Evolutionary conservation across 1,284 basidiomycete genomes (phyloP).

Genomic region (Amylostereum areolatum): DNA sequence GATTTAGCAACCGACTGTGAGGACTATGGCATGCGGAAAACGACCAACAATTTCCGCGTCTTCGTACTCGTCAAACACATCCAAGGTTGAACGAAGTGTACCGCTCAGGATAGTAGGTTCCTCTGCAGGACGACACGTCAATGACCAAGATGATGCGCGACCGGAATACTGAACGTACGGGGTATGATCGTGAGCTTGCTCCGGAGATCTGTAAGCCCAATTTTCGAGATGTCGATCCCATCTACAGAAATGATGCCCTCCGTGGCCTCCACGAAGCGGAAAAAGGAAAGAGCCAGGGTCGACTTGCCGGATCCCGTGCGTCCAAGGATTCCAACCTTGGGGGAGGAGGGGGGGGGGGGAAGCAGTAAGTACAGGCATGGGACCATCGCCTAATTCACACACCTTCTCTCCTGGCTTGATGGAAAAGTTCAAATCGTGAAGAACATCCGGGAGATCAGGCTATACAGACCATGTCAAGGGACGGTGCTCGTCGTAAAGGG

Average conservation of each 20-base stretch:
- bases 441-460: constrained; percentile 81
- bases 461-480: constrained; percentile 20
- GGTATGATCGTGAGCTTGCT: constrained; percentile 89
- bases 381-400: background rate
- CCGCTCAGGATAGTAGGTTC: constrained; percentile 89
- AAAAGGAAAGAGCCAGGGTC: constrained; percentile 89
- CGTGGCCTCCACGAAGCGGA: constrained; percentile 90
- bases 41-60: constrained; percentile 75
- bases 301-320: constrained; percentile 88
- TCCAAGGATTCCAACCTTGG: constrained; percentile 87
- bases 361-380: background rate
- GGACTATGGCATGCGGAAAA: background rate
- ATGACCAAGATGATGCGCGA: background rate
- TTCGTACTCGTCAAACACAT: constrained; percentile 86
- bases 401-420: constrained; percentile 74
- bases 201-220: constrained; percentile 87
- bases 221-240: constrained; percentile 77
- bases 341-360: constrained; percentile 21
- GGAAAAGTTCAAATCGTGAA: constrained; percentile 79
- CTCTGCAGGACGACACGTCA: constrained; percentile 38
- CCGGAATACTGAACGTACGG: constrained; percentile 39
- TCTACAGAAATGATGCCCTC: constrained; percentile 83
- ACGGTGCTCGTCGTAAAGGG: background rate
- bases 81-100: constrained; percentile 81
- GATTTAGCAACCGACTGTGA: background rate